phyloP scores from a whole-genome alignment of 164 flowering plant genomes.

The Platanus orientalis region DNA sequence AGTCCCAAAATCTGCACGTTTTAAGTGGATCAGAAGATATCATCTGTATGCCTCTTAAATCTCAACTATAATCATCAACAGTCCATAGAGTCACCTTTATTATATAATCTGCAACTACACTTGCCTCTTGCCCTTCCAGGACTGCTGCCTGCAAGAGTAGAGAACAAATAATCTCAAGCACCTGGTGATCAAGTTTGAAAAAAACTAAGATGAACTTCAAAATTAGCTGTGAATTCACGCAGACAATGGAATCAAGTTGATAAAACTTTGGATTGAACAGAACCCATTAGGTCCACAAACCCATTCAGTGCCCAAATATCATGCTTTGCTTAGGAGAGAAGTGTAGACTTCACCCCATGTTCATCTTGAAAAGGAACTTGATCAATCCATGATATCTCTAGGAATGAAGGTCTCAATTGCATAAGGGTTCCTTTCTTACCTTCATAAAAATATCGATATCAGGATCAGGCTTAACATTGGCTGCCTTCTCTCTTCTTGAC shows the following conservation, averaged over 20 bases:
- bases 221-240: no score
- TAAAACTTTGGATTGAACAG: no score
- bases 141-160: constrained; percentile 46
- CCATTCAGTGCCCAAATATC: not conserved
- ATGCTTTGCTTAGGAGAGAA: no score
- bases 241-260: no score
- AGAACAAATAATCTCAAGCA: not conserved
- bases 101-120: constrained; percentile 68
- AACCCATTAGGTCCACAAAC: not conserved
- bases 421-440: no score
- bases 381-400: no score
- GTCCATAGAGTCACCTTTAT: constrained; percentile 42
- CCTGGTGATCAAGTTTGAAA: no score
- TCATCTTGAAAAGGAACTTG: not conserved
- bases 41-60: not conserved
- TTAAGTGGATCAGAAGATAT: not conserved
- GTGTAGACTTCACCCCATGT: no score
- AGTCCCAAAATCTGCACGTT: constrained; percentile 28
- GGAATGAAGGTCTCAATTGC: no score
- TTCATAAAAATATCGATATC: constrained; percentile 74
- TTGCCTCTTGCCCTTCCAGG: no score
- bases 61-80: not conserved
- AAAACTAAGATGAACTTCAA: no score
- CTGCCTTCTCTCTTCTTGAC: constrained; percentile 62
- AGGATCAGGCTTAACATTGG: constrained; percentile 62